Conservation (phyloP, 176 grass and related monocot genomes). For the Bothriochloa decipiens region DNA sequence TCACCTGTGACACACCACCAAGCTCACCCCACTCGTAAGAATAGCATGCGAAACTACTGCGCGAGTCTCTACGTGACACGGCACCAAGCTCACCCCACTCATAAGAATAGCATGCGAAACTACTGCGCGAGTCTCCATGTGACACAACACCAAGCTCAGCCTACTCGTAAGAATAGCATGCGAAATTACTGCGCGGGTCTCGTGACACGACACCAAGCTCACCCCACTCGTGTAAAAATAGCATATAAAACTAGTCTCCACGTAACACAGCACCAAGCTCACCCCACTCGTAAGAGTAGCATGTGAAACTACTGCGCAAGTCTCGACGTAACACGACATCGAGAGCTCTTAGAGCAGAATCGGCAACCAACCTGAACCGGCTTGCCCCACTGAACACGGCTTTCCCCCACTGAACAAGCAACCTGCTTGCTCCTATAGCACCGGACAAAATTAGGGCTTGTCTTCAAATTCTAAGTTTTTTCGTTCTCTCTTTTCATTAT, state of each 20-base stretch:
- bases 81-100: too few relatives aligned
- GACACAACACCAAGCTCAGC: neutral
- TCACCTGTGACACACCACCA: too few relatives aligned
- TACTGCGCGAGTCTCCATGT: too few relatives aligned
- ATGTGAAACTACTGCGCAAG: neutral
- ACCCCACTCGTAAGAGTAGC: neutral
- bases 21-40: neutral
- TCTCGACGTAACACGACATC: neutral
- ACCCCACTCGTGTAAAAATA: too few relatives aligned
- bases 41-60: neutral
- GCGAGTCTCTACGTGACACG: neutral
- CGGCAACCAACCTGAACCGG: neutral
- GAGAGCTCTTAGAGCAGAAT: neutral
- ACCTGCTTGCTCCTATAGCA: neutral
- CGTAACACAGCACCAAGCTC: too few relatives aligned
- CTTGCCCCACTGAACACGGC: neutral
- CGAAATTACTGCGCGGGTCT: neutral
- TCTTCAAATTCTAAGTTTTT: too few relatives aligned
- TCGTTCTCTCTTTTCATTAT: too few relatives aligned
- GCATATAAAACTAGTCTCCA: too few relatives aligned
- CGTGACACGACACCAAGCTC: neutral
- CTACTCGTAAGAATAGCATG: neutral
- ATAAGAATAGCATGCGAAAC: too few relatives aligned
- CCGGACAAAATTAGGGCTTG: neutral
- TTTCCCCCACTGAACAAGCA: neutral